Percentiles rank a stretch among this genome's conserved stretches.
Conservation (phyloP, 148 eudicot species). For the Fagopyrum tataricum region DNA sequence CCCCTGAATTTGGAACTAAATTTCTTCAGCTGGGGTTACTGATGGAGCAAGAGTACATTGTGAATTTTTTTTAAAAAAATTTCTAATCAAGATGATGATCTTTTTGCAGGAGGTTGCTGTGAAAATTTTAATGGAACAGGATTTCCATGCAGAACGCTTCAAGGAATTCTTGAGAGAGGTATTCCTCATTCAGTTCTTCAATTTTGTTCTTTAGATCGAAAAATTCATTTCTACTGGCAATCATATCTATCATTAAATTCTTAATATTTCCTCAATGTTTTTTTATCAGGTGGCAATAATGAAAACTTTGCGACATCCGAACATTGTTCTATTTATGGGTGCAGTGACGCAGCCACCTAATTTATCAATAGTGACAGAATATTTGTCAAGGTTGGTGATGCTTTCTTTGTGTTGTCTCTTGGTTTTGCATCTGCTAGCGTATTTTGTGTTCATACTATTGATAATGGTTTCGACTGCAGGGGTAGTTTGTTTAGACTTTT, state of each 20-base stretch:
- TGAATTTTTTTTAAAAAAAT: too few relatives aligned
- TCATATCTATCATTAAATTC: background rate
- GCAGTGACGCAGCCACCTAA: constrained; percentile 91
- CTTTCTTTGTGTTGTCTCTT: too few relatives aligned
- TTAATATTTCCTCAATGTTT: background rate
- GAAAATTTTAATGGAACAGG: constrained; percentile 94
- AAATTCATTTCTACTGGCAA: too few relatives aligned
- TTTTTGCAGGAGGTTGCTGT: constrained; percentile 89
- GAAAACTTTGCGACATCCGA: constrained; percentile 90
- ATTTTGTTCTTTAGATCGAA: too few relatives aligned
- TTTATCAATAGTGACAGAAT: constrained; percentile 92
- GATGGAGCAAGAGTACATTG: too few relatives aligned
- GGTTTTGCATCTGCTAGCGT: too few relatives aligned
- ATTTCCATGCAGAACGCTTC: constrained; percentile 68
- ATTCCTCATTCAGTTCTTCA: background rate
- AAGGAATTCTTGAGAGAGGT: constrained; percentile 90
- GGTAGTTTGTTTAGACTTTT: background rate
- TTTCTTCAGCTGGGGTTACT: too few relatives aligned
- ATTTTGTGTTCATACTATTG: too few relatives aligned
- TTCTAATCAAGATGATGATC: too few relatives aligned
- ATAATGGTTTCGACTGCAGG: background rate
- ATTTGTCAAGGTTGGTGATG: constrained; percentile 60
- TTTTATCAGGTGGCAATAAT: constrained; percentile 68
- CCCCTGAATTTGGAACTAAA: too few relatives aligned
- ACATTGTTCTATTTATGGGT: constrained; percentile 98